Base-by-base conservation (phyloP, 2,329 filamentous ascomycete genomes). In the Macrophomina phaseolina region DNA sequence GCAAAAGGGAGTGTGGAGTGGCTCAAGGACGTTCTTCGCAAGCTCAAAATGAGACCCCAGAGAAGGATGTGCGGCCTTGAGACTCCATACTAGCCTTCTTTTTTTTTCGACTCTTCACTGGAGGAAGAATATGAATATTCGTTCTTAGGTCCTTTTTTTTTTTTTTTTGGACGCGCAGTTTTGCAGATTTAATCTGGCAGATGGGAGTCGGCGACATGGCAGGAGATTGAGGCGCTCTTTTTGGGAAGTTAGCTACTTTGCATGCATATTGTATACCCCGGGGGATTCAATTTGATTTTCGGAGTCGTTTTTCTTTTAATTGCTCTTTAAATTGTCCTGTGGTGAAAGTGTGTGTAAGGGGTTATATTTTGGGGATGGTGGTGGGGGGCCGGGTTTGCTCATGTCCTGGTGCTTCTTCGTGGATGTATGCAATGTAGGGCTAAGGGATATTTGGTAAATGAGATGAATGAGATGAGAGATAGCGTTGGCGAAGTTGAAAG, bases 181-280 rank as follows among this genome's bases (percentile, higher is more conserved):
- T 61, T 16, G 30, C 18, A 23, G 56, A 40, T 53, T 6, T 61
- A 61, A 61, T 61, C 34, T 48, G 42, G 55, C 30, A 32, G 55
- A 32, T 8, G 30, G 55, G 28, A 18, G 56, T 61, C 48, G 56
- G 56, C 40, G 40, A 58, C 23, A 45, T 42, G 55, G 55, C 18
- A 23, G 52, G 36, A 48, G 28, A 61, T 61, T 9, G n/a, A 36
- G 42, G 56, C 56, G 56, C 56, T 61, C 56, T 61, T 61, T 61
- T 46, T 51, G n/a, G 55, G 55, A 45, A 42, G n/a, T 58, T 48
- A 61, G 56, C 56, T 61, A 46, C 36, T 32, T 61, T 48, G 56
- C 56, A 46, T 40, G 56, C 56, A 61, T 49, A 61, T 61, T 61
- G 56, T 61, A 61, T 61, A 61, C 56, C 56, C 56, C 56, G 42